Percentiles rank a stretch among this genome's conserved stretches.
These are phyloP conservation scores for Beta corolliflora DNA, from an alignment of 179 eudicot genomes.

Conservation along the genomic window DNA sequence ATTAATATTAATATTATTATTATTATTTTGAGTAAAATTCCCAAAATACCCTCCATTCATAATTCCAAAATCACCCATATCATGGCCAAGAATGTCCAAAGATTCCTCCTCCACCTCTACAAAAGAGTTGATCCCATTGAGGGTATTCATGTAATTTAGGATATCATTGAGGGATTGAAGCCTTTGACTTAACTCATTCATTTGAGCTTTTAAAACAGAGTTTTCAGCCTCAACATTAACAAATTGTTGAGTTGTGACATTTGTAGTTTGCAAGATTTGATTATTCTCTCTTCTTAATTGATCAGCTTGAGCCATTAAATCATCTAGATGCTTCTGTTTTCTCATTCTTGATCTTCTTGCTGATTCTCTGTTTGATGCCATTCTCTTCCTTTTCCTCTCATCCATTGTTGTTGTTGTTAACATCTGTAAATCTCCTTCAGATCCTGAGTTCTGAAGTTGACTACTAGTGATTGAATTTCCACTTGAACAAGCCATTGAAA, in stretches of 20 bases:
- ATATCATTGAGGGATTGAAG: slow-evolving; percentile 53
- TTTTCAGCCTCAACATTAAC: slow-evolving; percentile 54
- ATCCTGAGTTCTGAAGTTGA: slow-evolving; percentile 42
- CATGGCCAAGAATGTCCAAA: slow-evolving; percentile 13
- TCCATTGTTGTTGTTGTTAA: slow-evolving; percentile 28
- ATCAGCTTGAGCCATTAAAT: slow-evolving; percentile 39
- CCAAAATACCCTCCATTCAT: slow-evolving; percentile 27
- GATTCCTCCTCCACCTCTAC: slow-evolving; percentile 8
- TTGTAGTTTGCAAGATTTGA: slow-evolving; percentile 32
- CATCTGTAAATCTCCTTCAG: slow-evolving; percentile 35
- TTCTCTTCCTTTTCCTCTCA: slow-evolving; percentile 62
- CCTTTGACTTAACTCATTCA: slow-evolving; percentile 52
- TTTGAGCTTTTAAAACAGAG: slow-evolving; percentile 56
- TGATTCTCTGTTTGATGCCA: slow-evolving; percentile 69
- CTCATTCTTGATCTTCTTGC: slow-evolving; percentile 68
- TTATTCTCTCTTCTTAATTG: slow-evolving; percentile 44
- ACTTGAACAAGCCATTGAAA: slow-evolving; percentile 45
- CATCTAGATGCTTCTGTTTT: slow-evolving; percentile 65
- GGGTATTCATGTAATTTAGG: slow-evolving; percentile 44
- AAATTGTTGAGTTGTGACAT: slow-evolving; percentile 42
- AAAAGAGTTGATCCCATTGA: slow-evolving; percentile 12
- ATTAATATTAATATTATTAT: not conserved
- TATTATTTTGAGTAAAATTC: slow-evolving; percentile 19
- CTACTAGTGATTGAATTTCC: slow-evolving; percentile 43
- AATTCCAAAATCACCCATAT: slow-evolving; percentile 24